Evolutionary conservation across 331 rosid species (phyloP), one percentile per base, ranked within the genome.

Genomic region (Rosa hybrid): DNA sequence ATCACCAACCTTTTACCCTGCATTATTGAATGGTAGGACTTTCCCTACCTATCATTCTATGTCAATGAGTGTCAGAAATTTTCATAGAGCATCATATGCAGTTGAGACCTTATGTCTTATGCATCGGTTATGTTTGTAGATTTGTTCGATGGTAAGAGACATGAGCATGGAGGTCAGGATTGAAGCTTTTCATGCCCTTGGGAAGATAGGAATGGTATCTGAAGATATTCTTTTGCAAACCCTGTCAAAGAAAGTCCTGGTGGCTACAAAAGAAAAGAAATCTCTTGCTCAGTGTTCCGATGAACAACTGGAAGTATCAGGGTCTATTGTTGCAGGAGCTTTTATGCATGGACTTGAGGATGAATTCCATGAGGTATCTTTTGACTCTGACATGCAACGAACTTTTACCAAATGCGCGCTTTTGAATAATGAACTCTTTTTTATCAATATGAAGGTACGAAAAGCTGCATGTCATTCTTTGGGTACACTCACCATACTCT

Each of bases 301-400:
- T 38, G 93, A 86, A 80, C 92, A 88, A 83, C 81, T 87, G 81
- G 83, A 76, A 59, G 45, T 30, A 74, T 77, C 84, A 71, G 89
- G 92, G 51, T 79, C 81, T 39, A 86, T 77, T 79, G 92, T 84
- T 48, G 98, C 98, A 21, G 98, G 97, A 72, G 92, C 92, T 79
- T 64, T 91, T 17, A 81, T 95, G 81, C 98, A 95, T 85, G 99
- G 99, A 75, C 91, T 91, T 60, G 99, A 95, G 87, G 99, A 95
- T 85, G 99, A 93, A 87, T 93, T 90, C 87, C 86, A 83, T 80
- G 92, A 93, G 96, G 99, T 90, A 90, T 83, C 71, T 74, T 80
- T 73, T 12, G 23, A 56, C 6, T 38, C 67, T 77, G 12, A 27
- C 60, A 51, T 62, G 53, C 48, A 45, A 51, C 16, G 17, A 71